Evolutionary conservation across 139 green algal species (phyloP), one percentile per base, ranked within the genome.

Genomic region (Desmodesmus armatus): DNA sequence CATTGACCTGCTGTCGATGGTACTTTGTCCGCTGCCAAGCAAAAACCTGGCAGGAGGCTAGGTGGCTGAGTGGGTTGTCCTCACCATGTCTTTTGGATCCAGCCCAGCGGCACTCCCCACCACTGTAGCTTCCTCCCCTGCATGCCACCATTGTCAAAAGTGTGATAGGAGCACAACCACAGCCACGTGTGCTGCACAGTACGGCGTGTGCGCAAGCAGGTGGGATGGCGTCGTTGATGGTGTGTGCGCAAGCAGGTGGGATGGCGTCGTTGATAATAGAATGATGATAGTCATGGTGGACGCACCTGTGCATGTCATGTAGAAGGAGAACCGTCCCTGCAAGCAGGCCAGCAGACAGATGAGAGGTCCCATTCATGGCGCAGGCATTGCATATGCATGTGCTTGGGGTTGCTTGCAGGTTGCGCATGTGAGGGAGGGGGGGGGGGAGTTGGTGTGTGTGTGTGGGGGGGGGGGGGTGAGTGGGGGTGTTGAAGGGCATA

Each of bases 311-410:
- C 89, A 94, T 3, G 96, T 98, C 90, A 99, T 95, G 91, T 98
- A 99, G 88, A 99, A 99, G 3, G 92, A 97, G 76, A 98, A 97
- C 44, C 96, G 92, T 21, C 96, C 96, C 93, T 96, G 88, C 1
- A 63, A 2, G 55, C 43, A 58, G 5, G 67, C 21, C 21, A 29
- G 17, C 31, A 49, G 0, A 39, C 41, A 62, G 29, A 6, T 49
- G 25, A 53, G 35, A 5, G 58, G 17, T 19, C 58, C 7, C 9
- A 55, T 55, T 7, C 47, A 55, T 13, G 47, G 13, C 13, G 47
- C 47, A 55, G 9, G 13, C 7, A 55, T 21, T 55, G 47, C 47
- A 55, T n/a, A n/a, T n/a, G n/a, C n/a, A n/a, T n/a, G n/a, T n/a
- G n/a, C n/a, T n/a, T n/a, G n/a, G n/a, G n/a, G n/a, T n/a, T n/a